A percentile compares a stretch with the other conserved stretches of the same genome.
These are phyloP conservation scores for Mortierella hygrophila DNA, from an alignment of 192 early-diverging fungal genomes.

Conservation along the genomic window DNA sequence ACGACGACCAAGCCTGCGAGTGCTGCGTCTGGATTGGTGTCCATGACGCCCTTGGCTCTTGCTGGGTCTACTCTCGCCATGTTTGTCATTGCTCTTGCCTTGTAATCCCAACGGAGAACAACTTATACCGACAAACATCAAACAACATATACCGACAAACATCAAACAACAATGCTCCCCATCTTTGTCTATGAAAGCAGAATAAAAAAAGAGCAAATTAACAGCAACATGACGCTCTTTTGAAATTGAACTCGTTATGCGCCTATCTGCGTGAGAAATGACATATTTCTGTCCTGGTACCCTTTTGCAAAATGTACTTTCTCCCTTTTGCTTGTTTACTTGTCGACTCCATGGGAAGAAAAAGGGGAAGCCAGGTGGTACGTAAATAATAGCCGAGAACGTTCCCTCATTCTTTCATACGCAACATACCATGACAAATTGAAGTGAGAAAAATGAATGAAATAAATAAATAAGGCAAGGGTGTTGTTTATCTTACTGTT, in stretches of 20 bases:
- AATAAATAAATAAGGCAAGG: no score
- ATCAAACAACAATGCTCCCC: no score
- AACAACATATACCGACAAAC: background rate
- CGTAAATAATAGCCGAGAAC: background rate
- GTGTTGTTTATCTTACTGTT: background rate
- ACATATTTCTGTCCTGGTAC: background rate
- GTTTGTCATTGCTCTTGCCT: background rate
- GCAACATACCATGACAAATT: no score
- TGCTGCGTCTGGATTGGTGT: background rate
- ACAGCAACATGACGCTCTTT: background rate
- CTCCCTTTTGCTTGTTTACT: background rate
- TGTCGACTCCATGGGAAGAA: background rate
- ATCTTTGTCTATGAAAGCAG: no score
- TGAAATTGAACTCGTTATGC: background rate
- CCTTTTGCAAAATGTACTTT: background rate
- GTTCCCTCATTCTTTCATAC: no score
- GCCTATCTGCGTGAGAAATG: background rate
- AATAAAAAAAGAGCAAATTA: background rate
- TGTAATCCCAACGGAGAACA: background rate
- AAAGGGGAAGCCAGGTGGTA: background rate
- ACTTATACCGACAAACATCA: background rate
- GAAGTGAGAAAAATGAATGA: no score
- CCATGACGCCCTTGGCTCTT: background rate
- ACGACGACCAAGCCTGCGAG: background rate
- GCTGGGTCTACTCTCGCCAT: background rate